Percentiles rank a stretch among this genome's conserved stretches.
These are phyloP conservation scores for Globisporangium sylvaticum DNA, from an alignment of 352 stramenopile genomes.

Conservation along the genomic window DNA sequence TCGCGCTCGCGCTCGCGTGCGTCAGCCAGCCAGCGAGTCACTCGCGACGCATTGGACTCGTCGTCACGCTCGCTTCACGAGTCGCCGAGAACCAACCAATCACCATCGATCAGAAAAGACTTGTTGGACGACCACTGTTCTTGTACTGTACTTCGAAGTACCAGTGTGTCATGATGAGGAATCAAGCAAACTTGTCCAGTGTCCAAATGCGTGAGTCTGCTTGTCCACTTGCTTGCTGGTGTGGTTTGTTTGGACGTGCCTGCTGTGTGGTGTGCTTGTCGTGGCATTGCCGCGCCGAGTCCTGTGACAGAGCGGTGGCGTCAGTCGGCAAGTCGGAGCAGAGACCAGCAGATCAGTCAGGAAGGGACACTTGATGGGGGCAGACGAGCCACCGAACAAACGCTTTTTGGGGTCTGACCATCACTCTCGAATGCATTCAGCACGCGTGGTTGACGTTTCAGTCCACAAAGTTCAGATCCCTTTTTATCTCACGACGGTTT, in stretches of 20 bases:
- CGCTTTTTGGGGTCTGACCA: background rate
- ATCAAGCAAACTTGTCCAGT: background rate
- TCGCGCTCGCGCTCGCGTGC: background rate
- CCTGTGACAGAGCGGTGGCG: slow-evolving; percentile 11
- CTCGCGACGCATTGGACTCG: slow-evolving; percentile 3
- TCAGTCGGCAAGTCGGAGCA: slow-evolving; percentile 5
- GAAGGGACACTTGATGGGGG: background rate
- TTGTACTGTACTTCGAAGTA: background rate
- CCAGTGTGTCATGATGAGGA: background rate
- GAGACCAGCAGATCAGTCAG: background rate
- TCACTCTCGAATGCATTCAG: background rate
- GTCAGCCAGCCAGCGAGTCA: background rate
- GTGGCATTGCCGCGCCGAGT: background rate
- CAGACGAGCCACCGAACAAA: background rate
- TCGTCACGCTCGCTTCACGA: background rate
- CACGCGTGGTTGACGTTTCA: background rate
- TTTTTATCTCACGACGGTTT: background rate
- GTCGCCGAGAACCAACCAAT: slow-evolving; percentile 10
- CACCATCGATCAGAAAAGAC: background rate
- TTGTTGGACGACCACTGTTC: background rate
- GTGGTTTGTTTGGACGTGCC: background rate
- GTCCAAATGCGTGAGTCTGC: background rate
- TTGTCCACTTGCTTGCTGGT: background rate
- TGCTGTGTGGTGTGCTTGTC: background rate
- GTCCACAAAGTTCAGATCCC: background rate